Evolutionary conservation across 2,329 filamentous ascomycete species (phyloP).

Genomic region (Aspergillus latus): DNA sequence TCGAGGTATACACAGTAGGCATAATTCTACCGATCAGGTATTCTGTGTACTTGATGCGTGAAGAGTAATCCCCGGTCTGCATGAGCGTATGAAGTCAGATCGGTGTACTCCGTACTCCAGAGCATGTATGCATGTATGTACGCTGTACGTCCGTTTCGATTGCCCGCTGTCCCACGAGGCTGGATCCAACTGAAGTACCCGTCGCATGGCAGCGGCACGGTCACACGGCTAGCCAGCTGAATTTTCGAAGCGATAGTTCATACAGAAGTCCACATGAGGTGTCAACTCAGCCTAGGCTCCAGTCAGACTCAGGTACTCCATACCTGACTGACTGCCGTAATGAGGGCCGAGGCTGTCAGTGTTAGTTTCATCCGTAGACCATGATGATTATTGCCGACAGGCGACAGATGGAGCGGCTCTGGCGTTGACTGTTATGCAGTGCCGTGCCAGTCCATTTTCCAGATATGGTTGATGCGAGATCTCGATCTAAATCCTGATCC

Average conservation of each 20-base stretch:
- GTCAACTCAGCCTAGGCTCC: neutral
- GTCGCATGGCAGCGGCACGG: slow-evolving; percentile 23
- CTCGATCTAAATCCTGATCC: neutral
- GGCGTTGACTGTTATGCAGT: neutral
- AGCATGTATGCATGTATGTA: neutral
- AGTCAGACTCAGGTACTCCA: neutral
- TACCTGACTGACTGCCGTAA: neutral
- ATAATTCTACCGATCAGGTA: neutral
- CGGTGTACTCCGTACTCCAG: slow-evolving; percentile 4
- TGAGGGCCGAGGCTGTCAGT: neutral
- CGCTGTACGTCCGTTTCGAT: slow-evolving; percentile 13
- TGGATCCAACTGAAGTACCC: slow-evolving; percentile 21
- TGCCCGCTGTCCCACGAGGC: slow-evolving; percentile 25
- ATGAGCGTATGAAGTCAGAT: neutral
- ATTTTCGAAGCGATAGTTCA: slow-evolving; percentile 1
- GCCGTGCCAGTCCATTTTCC: neutral
- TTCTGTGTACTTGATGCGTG: neutral
- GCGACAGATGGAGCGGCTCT: neutral
- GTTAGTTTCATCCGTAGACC: neutral
- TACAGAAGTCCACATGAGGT: neutral
- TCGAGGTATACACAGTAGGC: neutral
- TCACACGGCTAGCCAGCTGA: slow-evolving; percentile 19
- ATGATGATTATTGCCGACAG: neutral
- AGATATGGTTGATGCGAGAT: neutral
- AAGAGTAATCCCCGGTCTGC: neutral